These are phyloP conservation scores for Backusella westeae DNA, from an alignment of 192 early-diverging fungal species.

Conservation along the genomic window DNA sequence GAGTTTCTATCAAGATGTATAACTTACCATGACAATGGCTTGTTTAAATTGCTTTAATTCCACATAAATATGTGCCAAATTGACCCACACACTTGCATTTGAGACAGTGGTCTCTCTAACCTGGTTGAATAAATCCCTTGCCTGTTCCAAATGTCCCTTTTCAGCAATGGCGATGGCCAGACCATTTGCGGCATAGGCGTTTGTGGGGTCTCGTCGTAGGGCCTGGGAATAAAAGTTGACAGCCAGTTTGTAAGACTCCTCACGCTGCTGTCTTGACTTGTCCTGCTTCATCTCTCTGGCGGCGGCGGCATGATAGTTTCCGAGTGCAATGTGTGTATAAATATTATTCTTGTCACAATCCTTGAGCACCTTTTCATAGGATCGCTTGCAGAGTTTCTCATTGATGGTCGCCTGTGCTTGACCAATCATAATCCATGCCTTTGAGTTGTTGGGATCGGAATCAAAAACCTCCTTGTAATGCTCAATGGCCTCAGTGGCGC, in stretches of 20 bases:
- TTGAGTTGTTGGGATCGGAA: constrained; percentile 56
- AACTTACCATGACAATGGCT: constrained; percentile 67
- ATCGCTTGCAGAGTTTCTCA: constrained; percentile 65
- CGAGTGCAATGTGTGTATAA: constrained; percentile 76
- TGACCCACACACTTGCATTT: constrained; percentile 59
- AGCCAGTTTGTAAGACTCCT: constrained; percentile 64
- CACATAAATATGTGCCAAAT: constrained; percentile 74
- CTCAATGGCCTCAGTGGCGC: constrained; percentile 58
- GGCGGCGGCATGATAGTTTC: constrained; percentile 74
- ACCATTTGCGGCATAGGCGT: constrained; percentile 82
- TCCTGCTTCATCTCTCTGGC: constrained; percentile 54
- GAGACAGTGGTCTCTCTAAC: constrained; percentile 41
- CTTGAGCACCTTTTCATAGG: constrained; percentile 76
- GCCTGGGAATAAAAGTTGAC: constrained; percentile 82
- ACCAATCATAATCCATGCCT: constrained; percentile 75
- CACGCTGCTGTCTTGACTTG: constrained; percentile 23
- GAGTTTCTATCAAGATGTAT: background rate
- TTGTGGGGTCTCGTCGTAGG: constrained; percentile 62
- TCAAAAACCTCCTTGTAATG: constrained; percentile 62
- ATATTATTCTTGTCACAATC: constrained; percentile 75
- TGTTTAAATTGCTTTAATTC: constrained; percentile 73
- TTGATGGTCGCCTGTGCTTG: constrained; percentile 58
- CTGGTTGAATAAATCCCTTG: constrained; percentile 62
- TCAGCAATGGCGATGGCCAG: constrained; percentile 84
- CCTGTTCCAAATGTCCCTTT: constrained; percentile 54